Evolutionary conservation across 2,329 filamentous ascomycete genomes (phyloP).

Genomic region (Chaetomiaceae sp.): DNA sequence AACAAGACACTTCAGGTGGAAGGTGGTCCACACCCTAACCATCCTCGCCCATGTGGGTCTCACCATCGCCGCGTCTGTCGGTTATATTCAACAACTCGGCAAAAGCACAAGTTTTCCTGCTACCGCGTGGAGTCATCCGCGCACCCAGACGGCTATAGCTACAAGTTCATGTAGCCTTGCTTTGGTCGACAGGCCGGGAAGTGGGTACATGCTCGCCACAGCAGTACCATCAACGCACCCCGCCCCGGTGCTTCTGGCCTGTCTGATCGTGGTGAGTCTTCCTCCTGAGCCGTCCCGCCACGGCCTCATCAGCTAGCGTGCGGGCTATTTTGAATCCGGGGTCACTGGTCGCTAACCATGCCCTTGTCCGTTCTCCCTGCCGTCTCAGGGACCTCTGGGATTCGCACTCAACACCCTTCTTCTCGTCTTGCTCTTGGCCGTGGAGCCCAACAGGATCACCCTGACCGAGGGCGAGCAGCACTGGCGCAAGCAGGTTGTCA

Average conservation of each 20-base stretch:
- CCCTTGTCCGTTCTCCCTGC: neutral
- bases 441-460: constrained; percentile 16
- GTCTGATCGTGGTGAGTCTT: constrained; percentile 14
- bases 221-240: constrained; percentile 12
- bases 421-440: constrained; percentile 17
- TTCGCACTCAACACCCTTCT: constrained; percentile 17
- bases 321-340: too few species aligned
- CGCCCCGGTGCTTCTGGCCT: constrained; percentile 14
- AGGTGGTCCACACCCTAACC: constrained; percentile 16
- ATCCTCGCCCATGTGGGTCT: constrained; percentile 21
- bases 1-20: constrained; percentile 22
- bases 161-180: constrained; percentile 3
- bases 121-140: neutral
- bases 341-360: too few species aligned
- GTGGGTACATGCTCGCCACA: constrained; percentile 7
- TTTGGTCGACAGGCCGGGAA: neutral
- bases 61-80: constrained; percentile 12
- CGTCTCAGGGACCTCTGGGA: constrained; percentile 20
- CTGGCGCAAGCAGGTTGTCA: constrained; percentile 23
- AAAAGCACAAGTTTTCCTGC: neutral
- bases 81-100: constrained; percentile 17
- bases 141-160: neutral
- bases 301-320: neutral
- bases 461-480: constrained; percentile 24
- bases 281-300: neutral